A percentile compares a stretch with the other conserved stretches of the same genome.
These are phyloP conservation scores for Nicotiana sylvestris DNA, from an alignment of 257 asterid genomes.

Conservation along the genomic window DNA sequence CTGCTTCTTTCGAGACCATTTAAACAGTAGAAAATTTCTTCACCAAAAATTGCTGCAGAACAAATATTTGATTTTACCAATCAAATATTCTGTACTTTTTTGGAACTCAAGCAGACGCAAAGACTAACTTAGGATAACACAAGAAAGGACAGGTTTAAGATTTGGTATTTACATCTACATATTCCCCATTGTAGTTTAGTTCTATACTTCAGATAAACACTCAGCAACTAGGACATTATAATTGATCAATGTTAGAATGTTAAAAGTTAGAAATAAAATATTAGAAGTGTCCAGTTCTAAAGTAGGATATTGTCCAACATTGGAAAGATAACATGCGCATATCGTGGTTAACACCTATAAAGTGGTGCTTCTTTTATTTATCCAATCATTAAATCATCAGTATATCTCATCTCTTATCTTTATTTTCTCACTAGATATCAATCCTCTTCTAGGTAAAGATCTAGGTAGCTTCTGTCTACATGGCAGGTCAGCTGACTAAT, in stretches of 20 bases:
- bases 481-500: background rate
- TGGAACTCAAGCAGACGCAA: background rate
- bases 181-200: background rate
- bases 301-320: background rate
- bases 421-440: background rate
- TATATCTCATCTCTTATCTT: background rate
- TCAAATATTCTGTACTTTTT: background rate
- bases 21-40: background rate
- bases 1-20: background rate
- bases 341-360: background rate
- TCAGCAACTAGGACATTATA: background rate
- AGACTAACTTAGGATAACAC: background rate
- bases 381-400: background rate
- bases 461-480: background rate
- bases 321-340: background rate
- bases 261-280: background rate
- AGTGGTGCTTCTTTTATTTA: background rate
- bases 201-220: background rate
- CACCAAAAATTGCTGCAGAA: background rate
- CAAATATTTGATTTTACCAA: background rate
- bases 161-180: slow-evolving; percentile 1
- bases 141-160: background rate
- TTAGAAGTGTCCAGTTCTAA: background rate
- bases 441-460: background rate
- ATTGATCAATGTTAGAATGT: background rate